Evolutionary conservation across 129 eudicot genomes (phyloP).

Genomic region (Apium graveolens): DNA sequence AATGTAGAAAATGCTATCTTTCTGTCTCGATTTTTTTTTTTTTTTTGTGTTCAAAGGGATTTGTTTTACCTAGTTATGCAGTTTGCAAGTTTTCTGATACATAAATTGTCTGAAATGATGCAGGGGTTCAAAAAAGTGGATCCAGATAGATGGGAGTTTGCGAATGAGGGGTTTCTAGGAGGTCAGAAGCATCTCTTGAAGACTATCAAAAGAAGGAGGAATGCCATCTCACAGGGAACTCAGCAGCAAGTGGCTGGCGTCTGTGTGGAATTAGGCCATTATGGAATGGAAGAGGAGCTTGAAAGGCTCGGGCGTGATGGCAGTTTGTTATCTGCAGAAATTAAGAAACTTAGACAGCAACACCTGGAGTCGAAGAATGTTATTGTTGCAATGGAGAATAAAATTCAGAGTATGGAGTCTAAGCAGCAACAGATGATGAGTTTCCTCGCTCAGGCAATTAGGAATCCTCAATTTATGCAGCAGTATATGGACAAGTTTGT

Average conservation of each 20-base stretch:
- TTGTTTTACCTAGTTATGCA: not conserved
- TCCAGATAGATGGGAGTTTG: conserved; percentile 92
- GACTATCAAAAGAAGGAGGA: conserved; percentile 67
- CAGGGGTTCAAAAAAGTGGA: conserved; percentile 92
- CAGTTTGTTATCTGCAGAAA: conserved; percentile 45
- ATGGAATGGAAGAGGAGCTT: conserved; percentile 70
- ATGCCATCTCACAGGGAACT: conserved; percentile 23
- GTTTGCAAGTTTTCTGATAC: not conserved
- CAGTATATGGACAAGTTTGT: conserved; percentile 44
- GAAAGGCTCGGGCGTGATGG: conserved; percentile 56
- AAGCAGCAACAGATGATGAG: conserved; percentile 75
- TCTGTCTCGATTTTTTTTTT: not conserved
- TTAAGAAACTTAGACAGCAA: conserved; percentile 58
- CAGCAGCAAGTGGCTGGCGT: conserved; percentile 38
- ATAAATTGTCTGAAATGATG: not conserved
- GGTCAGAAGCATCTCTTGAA: conserved; percentile 89
- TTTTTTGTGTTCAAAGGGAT: not conserved
- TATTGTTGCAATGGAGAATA: conserved; percentile 44
- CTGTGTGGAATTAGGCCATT: conserved; percentile 69
- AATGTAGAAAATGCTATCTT: not conserved
- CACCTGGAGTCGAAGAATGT: conserved; percentile 53
- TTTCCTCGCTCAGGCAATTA: conserved; percentile 62
- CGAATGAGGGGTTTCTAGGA: conserved; percentile 78
- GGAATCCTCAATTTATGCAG: conserved; percentile 50
- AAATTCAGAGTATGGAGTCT: conserved; percentile 38